phyloP scores from a whole-genome alignment of 495 filamentous ascomycete genomes.

The Podospora fimiseda region DNA sequence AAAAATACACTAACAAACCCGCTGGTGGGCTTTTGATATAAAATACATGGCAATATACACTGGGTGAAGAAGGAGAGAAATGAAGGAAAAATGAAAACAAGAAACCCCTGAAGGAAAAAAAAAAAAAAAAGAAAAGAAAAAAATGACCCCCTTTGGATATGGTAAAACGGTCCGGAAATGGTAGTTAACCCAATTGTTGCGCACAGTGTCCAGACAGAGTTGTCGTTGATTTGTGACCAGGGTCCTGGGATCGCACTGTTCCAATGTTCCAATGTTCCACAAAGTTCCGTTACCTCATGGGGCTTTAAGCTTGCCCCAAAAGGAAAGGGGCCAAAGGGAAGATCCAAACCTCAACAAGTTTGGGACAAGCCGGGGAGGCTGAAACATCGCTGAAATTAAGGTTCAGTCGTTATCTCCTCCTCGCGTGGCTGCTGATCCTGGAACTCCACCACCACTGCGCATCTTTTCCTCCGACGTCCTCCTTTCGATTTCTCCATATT shows the following conservation, averaged over 20 bases:
- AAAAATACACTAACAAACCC: not conserved
- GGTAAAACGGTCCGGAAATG: not conserved
- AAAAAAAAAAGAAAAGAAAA: slow-evolving; percentile 3
- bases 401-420: slow-evolving; percentile 31
- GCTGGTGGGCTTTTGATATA: not conserved
- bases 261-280: slow-evolving; percentile 1
- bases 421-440: slow-evolving; percentile 32
- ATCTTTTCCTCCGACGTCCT: slow-evolving; percentile 25
- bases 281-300: not conserved
- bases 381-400: slow-evolving; percentile 36
- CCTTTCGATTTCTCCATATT: slow-evolving; percentile 18
- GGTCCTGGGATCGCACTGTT: slow-evolving; percentile 1
- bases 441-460: slow-evolving; percentile 24
- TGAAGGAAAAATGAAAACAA: slow-evolving; percentile 1
- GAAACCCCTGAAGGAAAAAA: slow-evolving; percentile 1
- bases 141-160: not conserved
- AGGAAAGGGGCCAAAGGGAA: slow-evolving; percentile 1
- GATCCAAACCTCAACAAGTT: slow-evolving; percentile 13
- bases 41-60: slow-evolving; percentile 5
- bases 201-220: not conserved
- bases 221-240: not conserved
- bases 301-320: slow-evolving; percentile 10
- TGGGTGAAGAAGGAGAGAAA: not conserved
- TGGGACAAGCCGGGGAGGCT: slow-evolving; percentile 21
- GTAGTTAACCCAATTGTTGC: slow-evolving; percentile 2